Conservation (phyloP, 768 basidiomycete genomes). For the Tulasnella sp. region DNA sequence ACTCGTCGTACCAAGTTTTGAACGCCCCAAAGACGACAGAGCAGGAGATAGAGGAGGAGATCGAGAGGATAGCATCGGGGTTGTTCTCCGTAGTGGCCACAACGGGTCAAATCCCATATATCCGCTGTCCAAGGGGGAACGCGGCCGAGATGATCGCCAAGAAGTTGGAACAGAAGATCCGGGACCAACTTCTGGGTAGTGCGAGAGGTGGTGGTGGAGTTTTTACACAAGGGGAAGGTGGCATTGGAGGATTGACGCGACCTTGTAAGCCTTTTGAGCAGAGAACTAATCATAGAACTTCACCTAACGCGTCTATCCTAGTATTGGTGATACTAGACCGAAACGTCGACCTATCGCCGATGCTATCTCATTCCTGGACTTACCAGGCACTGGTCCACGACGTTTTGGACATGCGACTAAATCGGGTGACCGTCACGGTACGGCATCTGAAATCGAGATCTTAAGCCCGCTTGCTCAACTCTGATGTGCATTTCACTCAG, state of each 20-base stretch:
- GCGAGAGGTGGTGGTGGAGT: conserved; percentile 31
- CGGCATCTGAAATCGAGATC: conserved; percentile 15
- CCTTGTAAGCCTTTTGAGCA: conserved; percentile 47
- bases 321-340: conserved; percentile 90
- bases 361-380: conserved; percentile 96
- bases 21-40: conserved; percentile 88
- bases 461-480: neutral
- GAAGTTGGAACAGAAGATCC: conserved; percentile 83
- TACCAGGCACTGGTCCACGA: conserved; percentile 98
- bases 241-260: conserved; percentile 74
- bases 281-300: neutral
- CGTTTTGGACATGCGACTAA: conserved; percentile 92
- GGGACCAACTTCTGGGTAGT: conserved; percentile 60
- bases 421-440: conserved; percentile 72
- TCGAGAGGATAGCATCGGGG: conserved; percentile 82
- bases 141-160: conserved; percentile 99
- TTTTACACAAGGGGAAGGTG: conserved; percentile 71
- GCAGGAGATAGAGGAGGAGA: conserved; percentile 82
- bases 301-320: conserved; percentile 27
- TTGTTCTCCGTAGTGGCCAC: conserved; percentile 63
- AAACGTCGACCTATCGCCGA: conserved; percentile 87
- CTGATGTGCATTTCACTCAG: conserved; percentile 19
- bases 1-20: conserved; percentile 70
- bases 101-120: conserved; percentile 82
- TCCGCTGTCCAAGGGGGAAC: conserved; percentile 88